Evolutionary conservation across 352 stramenopile species (phyloP).

Genomic region (Globisporangium nunn): DNA sequence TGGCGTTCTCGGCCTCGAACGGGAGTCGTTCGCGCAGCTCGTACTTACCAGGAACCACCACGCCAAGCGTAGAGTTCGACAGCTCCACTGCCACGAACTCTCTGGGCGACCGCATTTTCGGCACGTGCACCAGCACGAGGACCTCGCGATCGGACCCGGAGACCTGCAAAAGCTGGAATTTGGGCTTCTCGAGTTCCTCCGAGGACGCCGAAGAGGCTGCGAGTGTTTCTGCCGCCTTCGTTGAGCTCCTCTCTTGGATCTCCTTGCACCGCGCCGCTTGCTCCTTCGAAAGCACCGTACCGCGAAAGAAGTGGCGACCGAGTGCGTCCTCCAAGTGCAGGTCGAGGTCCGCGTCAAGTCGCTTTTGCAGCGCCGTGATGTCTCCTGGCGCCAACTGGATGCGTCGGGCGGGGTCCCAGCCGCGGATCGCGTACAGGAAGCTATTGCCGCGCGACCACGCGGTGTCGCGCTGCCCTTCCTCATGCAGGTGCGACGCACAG

Average conservation of each 20-base stretch:
- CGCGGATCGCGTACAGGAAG: conserved; percentile 57
- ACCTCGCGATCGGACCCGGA: conserved; percentile 21
- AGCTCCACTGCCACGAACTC: conserved; percentile 45
- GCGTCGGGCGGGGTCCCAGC: conserved; percentile 24
- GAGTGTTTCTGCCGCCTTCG: background rate
- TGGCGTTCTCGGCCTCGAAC: conserved; percentile 22
- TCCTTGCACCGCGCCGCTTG: conserved; percentile 50
- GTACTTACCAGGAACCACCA: conserved; percentile 53
- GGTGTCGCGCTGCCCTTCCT: conserved; percentile 55
- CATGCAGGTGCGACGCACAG: conserved; percentile 60
- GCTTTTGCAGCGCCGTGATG: conserved; percentile 25
- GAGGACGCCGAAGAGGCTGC: too few relatives aligned
- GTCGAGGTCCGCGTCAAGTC: conserved; percentile 38
- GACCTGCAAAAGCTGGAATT: conserved; percentile 30
- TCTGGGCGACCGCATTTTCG: conserved; percentile 22
- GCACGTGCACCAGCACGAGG: conserved; percentile 34
- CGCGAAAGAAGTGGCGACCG: conserved; percentile 50
- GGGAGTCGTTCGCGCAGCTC: conserved; percentile 37
- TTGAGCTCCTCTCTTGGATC: conserved; percentile 4
- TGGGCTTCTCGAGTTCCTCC: conserved; percentile 23
- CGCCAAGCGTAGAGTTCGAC: conserved; percentile 30
- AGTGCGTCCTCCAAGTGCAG: conserved; percentile 49
- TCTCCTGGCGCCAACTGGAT: conserved; percentile 18
- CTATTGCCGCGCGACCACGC: conserved; percentile 66
- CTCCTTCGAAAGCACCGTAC: conserved; percentile 57